Conservation (phyloP, 2,329 filamentous ascomycete species). For the Chrysoporthe cubensis region DNA sequence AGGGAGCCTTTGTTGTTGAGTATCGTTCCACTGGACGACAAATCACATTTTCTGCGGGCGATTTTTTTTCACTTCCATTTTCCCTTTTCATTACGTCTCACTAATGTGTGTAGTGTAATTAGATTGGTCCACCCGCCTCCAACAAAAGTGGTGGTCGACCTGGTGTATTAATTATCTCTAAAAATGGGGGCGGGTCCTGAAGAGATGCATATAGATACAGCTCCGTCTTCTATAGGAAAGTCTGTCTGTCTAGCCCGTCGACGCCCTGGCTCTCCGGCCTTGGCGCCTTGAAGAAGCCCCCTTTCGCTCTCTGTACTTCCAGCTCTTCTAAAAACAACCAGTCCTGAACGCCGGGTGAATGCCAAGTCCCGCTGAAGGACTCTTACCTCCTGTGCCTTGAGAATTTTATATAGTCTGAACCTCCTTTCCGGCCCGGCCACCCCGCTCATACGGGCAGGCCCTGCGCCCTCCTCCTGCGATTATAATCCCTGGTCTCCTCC, state of each 20-base stretch:
- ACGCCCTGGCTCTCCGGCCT: neutral
- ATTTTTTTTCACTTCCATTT: too few relatives aligned
- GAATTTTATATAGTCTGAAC: neutral
- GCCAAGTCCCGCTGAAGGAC: neutral
- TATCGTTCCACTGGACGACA: too few relatives aligned
- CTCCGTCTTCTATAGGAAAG: neutral
- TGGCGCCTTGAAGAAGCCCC: too few relatives aligned
- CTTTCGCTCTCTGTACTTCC: neutral
- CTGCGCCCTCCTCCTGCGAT: slow-evolving; percentile 28
- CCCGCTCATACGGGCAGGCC: slow-evolving; percentile 8
- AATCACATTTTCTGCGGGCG: too few relatives aligned
- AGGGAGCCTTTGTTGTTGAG: neutral
- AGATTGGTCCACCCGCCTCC: too few relatives aligned
- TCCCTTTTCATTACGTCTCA: too few relatives aligned
- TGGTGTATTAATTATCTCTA: neutral
- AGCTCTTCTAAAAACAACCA: neutral
- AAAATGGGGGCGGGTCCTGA: neutral
- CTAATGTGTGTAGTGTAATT: too few relatives aligned
- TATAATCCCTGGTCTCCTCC: slow-evolving; percentile 48
- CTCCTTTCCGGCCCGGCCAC: neutral
- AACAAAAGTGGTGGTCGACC: too few relatives aligned
- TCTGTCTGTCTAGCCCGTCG: neutral
- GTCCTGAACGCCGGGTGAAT: slow-evolving; percentile 1
- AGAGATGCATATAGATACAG: neutral
- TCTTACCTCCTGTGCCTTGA: neutral